Evolutionary conservation across 2,329 filamentous ascomycete species (phyloP), one percentile per base, ranked within the genome.

Genomic region (Talaromyces sp.): DNA sequence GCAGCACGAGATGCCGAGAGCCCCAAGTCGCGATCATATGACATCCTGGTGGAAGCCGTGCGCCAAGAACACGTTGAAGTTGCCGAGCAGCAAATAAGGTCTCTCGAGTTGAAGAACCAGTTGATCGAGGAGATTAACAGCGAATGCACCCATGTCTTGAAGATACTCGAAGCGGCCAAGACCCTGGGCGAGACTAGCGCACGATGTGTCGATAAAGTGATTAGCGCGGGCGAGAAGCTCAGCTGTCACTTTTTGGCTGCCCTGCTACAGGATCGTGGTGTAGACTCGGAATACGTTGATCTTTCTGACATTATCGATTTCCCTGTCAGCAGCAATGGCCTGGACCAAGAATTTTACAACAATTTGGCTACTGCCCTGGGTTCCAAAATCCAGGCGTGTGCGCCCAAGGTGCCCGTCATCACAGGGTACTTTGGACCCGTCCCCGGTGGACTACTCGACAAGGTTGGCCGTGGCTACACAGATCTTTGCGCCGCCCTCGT

Each of bases 381-480:
- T 33, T 83, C 86, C 68, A 88, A 88, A 72, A 82, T 95, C 60
- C 71, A 78, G 51, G 83, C 84, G 2, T 93, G 89, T 69, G 84
- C 81, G 40, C 82, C 85, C 67, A 84, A 85, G 63, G 87, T 94
- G 1, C 90, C 91, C 1, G 89, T 95, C 3, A 82, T 94, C 56
- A 98, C 95, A 12, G 95, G 95, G 16, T 99, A 95, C 81, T 99
- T 99, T 74, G 95, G 95, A 63, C 90, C 89, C 62, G 91, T 98
- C 2, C 94, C 94, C 0, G 93, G 93, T 14, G 94, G 93, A 64
- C 83, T 99, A 61, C 86, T 99, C 68, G 90, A 94, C 68, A 90
- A 96, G 68, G 91, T 99, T 65, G 95, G 95, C 23, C 89, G 95
- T 68, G 95, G 95, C 33, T 99, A 99, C 77, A 98, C 95, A 9